These are phyloP conservation scores for Pythium phragmiticola DNA, from an alignment of 352 stramenopile species.

Conservation along the genomic window DNA sequence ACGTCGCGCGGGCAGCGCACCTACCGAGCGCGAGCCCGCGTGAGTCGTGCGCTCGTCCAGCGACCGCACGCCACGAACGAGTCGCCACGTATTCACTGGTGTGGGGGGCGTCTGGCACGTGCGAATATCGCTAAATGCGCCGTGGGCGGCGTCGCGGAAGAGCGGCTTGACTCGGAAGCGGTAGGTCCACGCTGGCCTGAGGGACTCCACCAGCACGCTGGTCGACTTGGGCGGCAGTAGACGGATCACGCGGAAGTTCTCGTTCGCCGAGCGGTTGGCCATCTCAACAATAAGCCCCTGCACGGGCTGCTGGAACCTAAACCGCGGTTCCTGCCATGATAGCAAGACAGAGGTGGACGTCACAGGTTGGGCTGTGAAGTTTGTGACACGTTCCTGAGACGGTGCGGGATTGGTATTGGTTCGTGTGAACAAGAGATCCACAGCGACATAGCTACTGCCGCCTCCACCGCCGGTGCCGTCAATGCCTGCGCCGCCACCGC, in stretches of 20 bases:
- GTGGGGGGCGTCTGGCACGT: conserved; percentile 34
- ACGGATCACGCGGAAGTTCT: conserved; percentile 52
- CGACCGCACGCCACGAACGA: conserved; percentile 27
- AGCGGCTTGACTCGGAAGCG: conserved; percentile 56
- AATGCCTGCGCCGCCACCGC: conserved; percentile 57
- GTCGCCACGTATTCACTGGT: conserved; percentile 44
- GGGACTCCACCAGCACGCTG: conserved; percentile 27
- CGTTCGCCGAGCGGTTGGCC: conserved; percentile 49
- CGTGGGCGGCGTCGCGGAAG: conserved; percentile 34
- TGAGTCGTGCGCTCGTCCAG: conserved; percentile 35
- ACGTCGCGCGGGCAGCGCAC: conserved; percentile 30
- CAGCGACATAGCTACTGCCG: conserved; percentile 54
- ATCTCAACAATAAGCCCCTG: conserved; percentile 61
- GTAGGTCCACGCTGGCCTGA: conserved; percentile 39
- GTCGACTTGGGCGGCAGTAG: conserved; percentile 25
- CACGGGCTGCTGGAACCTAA: conserved; percentile 41
- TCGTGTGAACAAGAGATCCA: conserved; percentile 13
- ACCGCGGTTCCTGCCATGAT: conserved; percentile 38
- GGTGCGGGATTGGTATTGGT: conserved; percentile 15
- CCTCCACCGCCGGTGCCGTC: conserved; percentile 62
- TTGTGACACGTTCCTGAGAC: conserved; percentile 26
- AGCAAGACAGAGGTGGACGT: conserved; percentile 42
- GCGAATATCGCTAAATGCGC: conserved; percentile 35
- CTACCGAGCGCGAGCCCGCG: conserved; percentile 34
- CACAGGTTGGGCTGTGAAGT: conserved; percentile 24